A percentile compares a stretch with the other conserved stretches of the same genome.
Conservation (phyloP, 73 alveolate genomes). For the Symbiodinium natans region DNA sequence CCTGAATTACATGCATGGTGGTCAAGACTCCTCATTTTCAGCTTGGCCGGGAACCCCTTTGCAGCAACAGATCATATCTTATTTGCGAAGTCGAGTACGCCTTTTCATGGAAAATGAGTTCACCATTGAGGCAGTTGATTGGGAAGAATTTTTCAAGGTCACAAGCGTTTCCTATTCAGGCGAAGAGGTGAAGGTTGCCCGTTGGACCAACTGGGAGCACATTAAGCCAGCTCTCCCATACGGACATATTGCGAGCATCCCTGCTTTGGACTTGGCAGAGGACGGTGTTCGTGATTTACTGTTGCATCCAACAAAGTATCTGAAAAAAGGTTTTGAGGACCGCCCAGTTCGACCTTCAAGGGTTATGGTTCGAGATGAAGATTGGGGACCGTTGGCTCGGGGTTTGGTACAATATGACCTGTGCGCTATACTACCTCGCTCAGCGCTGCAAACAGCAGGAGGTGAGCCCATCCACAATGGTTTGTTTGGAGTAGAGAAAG, state of each 20-base stretch:
- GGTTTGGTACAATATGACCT: neutral
- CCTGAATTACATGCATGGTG: neutral
- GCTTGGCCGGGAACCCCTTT: neutral
- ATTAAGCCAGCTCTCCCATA: constrained; percentile 3
- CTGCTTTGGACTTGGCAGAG: neutral
- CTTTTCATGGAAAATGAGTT: neutral
- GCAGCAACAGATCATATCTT: neutral
- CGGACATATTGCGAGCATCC: neutral
- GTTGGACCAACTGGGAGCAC: neutral
- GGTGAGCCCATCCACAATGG: neutral
- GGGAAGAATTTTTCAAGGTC: neutral
- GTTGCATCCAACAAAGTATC: neutral
- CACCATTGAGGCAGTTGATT: neutral
- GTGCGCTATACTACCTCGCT: neutral
- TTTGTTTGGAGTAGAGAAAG: neutral
- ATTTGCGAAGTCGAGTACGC: neutral
- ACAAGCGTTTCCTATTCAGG: neutral
- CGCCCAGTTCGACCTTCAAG: neutral
- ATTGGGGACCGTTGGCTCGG: neutral
- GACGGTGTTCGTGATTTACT: neutral
- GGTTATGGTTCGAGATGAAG: neutral
- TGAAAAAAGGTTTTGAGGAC: neutral
- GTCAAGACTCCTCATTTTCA: neutral
- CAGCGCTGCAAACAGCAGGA: neutral
- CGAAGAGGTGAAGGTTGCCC: neutral